Conservation (phyloP, 495 filamentous ascomycete genomes). For the Trichocladium antarcticum region DNA sequence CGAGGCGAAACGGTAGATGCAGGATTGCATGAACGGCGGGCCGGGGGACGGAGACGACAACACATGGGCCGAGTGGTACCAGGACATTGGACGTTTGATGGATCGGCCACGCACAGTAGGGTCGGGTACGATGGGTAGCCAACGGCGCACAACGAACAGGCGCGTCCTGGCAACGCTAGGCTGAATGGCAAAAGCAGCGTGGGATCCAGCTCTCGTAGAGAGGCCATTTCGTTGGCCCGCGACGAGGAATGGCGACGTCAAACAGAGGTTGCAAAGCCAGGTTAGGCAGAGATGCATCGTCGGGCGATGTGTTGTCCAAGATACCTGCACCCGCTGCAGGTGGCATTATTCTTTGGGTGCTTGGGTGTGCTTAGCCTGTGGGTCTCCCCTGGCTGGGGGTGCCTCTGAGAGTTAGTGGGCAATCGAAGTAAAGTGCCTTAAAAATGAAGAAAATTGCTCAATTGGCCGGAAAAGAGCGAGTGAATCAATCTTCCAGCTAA, state of each 20-base stretch:
- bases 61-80: conserved; percentile 13
- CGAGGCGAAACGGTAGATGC: conserved; percentile 8
- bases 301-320: conserved; percentile 37
- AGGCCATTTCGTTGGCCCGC: conserved; percentile 25
- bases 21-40: conserved; percentile 10
- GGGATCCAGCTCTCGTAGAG: conserved; percentile 16
- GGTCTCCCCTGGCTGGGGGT: not conserved
- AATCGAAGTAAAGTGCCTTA: not conserved
- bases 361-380: conserved; percentile 9
- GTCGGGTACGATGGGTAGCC: not conserved
- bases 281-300: conserved; percentile 45
- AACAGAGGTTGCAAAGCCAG: conserved; percentile 31
- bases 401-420: not conserved
- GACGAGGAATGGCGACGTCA: conserved; percentile 18
- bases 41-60: conserved; percentile 6
- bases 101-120: conserved; percentile 5
- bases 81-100: conserved; percentile 10
- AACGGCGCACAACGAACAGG: conserved; percentile 19
- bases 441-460: not conserved
- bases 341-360: conserved; percentile 19
- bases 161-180: conserved; percentile 32
- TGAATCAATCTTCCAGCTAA: not conserved
- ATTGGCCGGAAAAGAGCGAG: conserved; percentile 3
- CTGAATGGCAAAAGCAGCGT: conserved; percentile 33
- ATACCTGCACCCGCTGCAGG: conserved; percentile 23